Evolutionary conservation across 352 stramenopile species (phyloP).

Genomic region (Pythium oligandrum): DNA sequence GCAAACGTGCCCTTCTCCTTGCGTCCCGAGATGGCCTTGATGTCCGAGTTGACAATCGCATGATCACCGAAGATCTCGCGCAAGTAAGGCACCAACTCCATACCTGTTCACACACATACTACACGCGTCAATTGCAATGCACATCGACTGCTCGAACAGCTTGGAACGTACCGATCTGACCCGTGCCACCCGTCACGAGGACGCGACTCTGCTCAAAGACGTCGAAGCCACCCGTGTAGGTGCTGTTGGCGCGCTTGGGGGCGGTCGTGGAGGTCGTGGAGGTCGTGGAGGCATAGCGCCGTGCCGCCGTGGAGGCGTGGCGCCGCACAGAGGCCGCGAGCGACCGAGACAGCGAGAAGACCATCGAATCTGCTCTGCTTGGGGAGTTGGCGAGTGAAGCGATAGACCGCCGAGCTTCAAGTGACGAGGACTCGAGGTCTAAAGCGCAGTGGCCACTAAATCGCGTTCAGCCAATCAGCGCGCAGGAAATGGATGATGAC

Average conservation of each 20-base stretch:
- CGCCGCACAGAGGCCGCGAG: constrained; percentile 3
- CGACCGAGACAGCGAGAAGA: constrained; percentile 1
- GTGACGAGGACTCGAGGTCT: too few species aligned
- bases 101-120: constrained; percentile 22
- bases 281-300: constrained; percentile 6
- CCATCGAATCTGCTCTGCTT: too few species aligned
- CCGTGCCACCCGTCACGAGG: constrained; percentile 75
- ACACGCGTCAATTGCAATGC: constrained; percentile 2
- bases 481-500: too few species aligned
- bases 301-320: constrained; percentile 1
- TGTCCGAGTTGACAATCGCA: constrained; percentile 80
- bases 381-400: too few species aligned
- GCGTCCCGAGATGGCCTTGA: constrained; percentile 43
- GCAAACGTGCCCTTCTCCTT: constrained; percentile 60
- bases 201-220: constrained; percentile 59
- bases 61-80: constrained; percentile 53
- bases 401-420: too few species aligned
- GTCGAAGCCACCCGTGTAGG: constrained; percentile 48
- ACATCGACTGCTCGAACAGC: neutral
- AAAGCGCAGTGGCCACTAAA: too few species aligned
- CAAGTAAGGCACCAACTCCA: constrained; percentile 82
- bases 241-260: constrained; percentile 22
- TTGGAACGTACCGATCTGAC: constrained; percentile 54
- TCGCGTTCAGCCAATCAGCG: constrained; percentile 8
- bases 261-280: constrained; percentile 4